These are phyloP conservation scores for Scortechinia acanthostroma DNA, from an alignment of 2,329 filamentous ascomycete species.

Conservation along the genomic window DNA sequence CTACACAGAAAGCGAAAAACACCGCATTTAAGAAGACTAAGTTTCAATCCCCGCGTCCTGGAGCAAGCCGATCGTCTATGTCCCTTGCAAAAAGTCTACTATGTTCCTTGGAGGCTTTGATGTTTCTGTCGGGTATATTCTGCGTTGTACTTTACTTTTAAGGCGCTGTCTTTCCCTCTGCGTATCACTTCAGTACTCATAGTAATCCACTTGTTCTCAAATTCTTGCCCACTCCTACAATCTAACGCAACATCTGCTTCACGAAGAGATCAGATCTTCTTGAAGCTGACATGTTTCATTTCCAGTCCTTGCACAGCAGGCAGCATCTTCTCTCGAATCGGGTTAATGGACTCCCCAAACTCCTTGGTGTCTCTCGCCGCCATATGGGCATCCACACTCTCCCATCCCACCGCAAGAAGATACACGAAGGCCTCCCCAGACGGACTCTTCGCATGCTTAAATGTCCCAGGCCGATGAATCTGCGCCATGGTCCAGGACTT, in stretches of 20 bases:
- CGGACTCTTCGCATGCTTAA: conserved; percentile 21
- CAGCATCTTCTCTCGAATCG: conserved; percentile 28
- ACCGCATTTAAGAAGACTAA: conserved; percentile 51
- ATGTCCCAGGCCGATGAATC: conserved; percentile 20
- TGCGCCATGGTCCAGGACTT: conserved; percentile 22
- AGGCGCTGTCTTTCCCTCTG: background rate
- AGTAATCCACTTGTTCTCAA: too few species aligned
- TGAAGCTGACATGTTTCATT: conserved; percentile 33
- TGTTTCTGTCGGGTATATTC: conserved; percentile 1
- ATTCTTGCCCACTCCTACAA: too few species aligned
- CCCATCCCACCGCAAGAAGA: conserved; percentile 39
- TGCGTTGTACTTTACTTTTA: conserved; percentile 1
- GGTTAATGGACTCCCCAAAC: conserved; percentile 29
- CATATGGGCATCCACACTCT: conserved; percentile 37
- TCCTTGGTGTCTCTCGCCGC: conserved; percentile 30
- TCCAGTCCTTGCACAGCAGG: conserved; percentile 24
- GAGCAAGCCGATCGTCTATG: background rate
- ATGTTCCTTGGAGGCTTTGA: background rate
- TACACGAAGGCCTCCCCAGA: conserved; percentile 30
- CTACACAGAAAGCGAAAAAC: conserved; percentile 65
- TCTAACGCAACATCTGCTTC: background rate
- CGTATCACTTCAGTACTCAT: background rate
- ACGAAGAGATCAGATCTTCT: conserved; percentile 12
- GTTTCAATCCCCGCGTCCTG: conserved; percentile 3
- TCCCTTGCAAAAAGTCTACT: background rate